Base-by-base conservation (phyloP, 164 flowering plant genomes). In the Sextonia rubra region DNA sequence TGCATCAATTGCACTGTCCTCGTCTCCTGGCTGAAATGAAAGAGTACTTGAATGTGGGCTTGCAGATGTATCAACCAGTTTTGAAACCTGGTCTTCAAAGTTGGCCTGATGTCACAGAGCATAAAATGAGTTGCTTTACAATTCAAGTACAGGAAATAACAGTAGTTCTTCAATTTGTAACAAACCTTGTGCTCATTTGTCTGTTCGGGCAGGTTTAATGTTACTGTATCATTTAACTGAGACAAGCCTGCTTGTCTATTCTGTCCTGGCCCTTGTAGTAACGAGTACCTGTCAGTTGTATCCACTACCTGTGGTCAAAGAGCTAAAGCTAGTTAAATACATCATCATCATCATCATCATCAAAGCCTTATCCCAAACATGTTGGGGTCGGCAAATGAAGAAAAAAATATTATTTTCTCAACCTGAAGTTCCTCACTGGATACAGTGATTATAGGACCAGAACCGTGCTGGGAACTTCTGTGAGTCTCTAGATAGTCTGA, bases 351-450 rank as follows among this genome's bases (percentile, higher is more conserved):
- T 7, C 12, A 12, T 47, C 49, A 47, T 47, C 11, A 6, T 47
- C 49, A 47, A 7, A 47, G 49, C 12, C 7, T 12, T 47, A 47
- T 47, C 7, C 7, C 0, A 7, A 12, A 12, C 49, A 47, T 12
- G 6, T 7, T 7, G 12, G 12, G 49, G 49, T 6, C 12, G 49
- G 49, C 9, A 65, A 24, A 11, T 37, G 20, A 32, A 47, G 14
- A 25, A 47, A 47, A 63, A 69, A 61, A 14, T 68, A 72, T 2
- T 72, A 22, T 30, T 60, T 55, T 29, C 4, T 56, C 24, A 63
- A 89, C 97, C 93, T 87, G 84, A 74, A 79, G 72, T 73, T 80
- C 92, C 71, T 76, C 90, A 69, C 65, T 71, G 63, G 87, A 70
- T 27, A 86, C 64, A 52, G 80, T 64, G 27, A 83, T 69, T 17